Evolutionary conservation across 2,329 filamentous ascomycete genomes (phyloP).

Genomic region (Simplicillium sp.): DNA sequence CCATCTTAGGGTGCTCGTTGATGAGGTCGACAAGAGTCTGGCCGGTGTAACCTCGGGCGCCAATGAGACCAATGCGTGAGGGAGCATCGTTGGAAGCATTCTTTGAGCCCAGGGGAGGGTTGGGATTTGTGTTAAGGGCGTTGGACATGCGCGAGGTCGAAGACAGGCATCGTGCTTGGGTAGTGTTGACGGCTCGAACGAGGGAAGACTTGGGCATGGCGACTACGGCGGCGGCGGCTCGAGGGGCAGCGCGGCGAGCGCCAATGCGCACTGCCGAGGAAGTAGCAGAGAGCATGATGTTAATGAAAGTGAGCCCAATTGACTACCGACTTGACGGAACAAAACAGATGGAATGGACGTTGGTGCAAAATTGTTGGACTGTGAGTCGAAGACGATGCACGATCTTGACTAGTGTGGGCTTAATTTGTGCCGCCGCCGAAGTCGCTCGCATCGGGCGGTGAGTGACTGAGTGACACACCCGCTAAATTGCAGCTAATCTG

Average conservation of each 20-base stretch:
- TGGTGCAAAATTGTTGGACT: too few relatives aligned
- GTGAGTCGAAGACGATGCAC: too few relatives aligned
- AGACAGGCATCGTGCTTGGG: conserved; percentile 16
- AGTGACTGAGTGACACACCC: too few relatives aligned
- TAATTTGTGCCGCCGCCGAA: too few relatives aligned
- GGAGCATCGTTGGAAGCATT: conserved; percentile 75
- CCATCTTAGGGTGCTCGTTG: conserved; percentile 81
- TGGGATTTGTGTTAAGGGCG: conserved; percentile 42
- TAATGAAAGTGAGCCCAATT: too few relatives aligned
- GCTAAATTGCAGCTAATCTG: too few relatives aligned
- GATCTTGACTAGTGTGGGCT: too few relatives aligned
- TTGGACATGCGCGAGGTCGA: conserved; percentile 3
- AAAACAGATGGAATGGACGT: too few relatives aligned
- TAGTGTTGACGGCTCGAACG: conserved; percentile 64
- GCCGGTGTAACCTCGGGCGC: conserved; percentile 88
- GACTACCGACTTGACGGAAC: too few relatives aligned
- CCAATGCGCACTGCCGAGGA: conserved; percentile 25
- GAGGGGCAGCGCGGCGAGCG: conserved; percentile 23
- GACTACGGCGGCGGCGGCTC: conserved; percentile 6
- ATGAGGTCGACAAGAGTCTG: conserved; percentile 82
- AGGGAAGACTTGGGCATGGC: conserved; percentile 53
- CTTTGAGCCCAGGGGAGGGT: conserved; percentile 81
- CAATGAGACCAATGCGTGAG: conserved; percentile 77
- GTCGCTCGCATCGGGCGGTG: too few relatives aligned
- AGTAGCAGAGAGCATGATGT: conserved; percentile 22